phyloP scores from a whole-genome alignment of 2,329 filamentous ascomycete genomes.

The Ascocoryne sarcoides region DNA sequence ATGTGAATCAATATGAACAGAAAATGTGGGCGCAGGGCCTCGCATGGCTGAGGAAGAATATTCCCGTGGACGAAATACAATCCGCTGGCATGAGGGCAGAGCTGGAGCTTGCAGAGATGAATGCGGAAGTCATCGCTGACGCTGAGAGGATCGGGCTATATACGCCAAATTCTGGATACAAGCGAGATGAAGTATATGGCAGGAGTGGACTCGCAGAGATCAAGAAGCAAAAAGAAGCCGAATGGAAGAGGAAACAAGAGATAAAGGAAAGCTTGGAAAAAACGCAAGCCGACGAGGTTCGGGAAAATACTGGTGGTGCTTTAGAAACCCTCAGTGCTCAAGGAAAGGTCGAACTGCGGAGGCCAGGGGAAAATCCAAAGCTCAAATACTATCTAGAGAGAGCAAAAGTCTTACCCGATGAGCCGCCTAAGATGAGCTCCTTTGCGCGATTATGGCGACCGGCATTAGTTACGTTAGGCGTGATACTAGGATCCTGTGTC shows the following conservation, averaged over 20 bases:
- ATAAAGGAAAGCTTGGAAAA: conserved; percentile 31
- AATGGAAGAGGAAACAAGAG: conserved; percentile 39
- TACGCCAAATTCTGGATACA: conserved; percentile 19
- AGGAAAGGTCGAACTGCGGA: conserved; percentile 21
- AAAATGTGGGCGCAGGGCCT: conserved; percentile 39
- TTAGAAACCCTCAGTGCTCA: conserved; percentile 14
- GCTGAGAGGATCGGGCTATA: conserved; percentile 24
- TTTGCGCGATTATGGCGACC: conserved; percentile 49
- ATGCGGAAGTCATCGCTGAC: conserved; percentile 29
- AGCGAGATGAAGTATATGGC: conserved; percentile 44
- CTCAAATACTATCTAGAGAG: conserved; percentile 30
- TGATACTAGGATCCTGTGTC: conserved; percentile 36
- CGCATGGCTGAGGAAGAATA: conserved; percentile 44
- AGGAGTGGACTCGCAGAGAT: conserved; percentile 48
- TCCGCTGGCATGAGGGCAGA: conserved; percentile 54
- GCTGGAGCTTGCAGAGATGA: conserved; percentile 49
- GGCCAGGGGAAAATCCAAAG: conserved; percentile 21
- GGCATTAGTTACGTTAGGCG: conserved; percentile 37
- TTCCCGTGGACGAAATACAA: conserved; percentile 50
- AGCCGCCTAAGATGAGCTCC: conserved; percentile 41
- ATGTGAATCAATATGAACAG: conserved; percentile 11
- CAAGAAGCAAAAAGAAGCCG: conserved; percentile 41
- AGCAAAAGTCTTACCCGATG: conserved; percentile 42
- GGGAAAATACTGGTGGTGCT: conserved; percentile 22
- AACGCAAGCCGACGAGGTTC: conserved; percentile 33